Evolutionary conservation across 2,329 filamentous ascomycete genomes (phyloP).

Genomic region (Stagonosporopsis tanaceti): DNA sequence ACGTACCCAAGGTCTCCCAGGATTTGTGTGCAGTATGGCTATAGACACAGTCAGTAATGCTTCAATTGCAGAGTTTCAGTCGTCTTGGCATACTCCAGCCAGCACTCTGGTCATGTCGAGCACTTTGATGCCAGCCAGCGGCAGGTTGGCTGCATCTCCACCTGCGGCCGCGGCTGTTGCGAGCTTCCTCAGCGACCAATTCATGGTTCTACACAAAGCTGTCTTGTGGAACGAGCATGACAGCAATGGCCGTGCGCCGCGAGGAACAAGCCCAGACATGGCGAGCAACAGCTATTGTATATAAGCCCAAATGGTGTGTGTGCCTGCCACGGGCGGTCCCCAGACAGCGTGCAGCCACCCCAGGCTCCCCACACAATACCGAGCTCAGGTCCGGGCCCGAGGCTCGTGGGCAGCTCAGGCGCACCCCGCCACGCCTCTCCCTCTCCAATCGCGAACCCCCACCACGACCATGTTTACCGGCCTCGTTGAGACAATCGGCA

Average conservation of each 20-base stretch:
- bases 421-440: conserved; percentile 31
- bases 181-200: conserved; percentile 43
- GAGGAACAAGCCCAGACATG: conserved; percentile 26
- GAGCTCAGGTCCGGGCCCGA: conserved; percentile 27
- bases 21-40: conserved; percentile 98
- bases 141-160: conserved; percentile 61
- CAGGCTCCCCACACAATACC: conserved; percentile 22
- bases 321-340: conserved; percentile 13
- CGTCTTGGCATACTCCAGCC: conserved; percentile 74
- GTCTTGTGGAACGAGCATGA: conserved; percentile 7
- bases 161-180: conserved; percentile 52
- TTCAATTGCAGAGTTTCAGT: not conserved
- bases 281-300: conserved; percentile 11
- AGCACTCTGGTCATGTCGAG: conserved; percentile 97
- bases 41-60: conserved; percentile 28
- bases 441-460: conserved; percentile 24
- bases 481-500: conserved; percentile 72
- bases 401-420: conserved; percentile 23
- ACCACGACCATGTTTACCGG: conserved; percentile 84
- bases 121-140: conserved; percentile 85
- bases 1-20: conserved; percentile 91
- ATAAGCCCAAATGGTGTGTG: conserved; percentile 9
- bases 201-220: conserved; percentile 12
- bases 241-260: conserved; percentile 26
- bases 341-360: not conserved